Evolutionary conservation across 208 protist species (phyloP).

Genomic region (Phytomonas sp.): DNA sequence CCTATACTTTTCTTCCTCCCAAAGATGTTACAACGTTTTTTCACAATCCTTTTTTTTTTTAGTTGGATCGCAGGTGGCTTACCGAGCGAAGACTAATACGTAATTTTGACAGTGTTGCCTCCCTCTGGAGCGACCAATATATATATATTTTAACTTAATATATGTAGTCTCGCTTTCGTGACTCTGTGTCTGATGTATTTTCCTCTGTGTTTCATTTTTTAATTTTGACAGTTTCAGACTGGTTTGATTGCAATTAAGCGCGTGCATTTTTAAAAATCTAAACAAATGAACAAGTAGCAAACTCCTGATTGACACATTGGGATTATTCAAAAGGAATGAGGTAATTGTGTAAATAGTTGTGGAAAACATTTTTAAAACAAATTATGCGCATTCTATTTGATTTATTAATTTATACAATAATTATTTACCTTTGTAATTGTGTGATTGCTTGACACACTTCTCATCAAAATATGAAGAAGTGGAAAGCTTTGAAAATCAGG

Average conservation of each 20-base stretch:
- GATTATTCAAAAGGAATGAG: slow-evolving; percentile 6
- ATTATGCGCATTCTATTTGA: slow-evolving; percentile 5
- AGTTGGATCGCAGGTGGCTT: background rate
- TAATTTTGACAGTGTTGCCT: background rate
- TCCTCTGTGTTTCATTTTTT: background rate
- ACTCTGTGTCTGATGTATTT: slow-evolving; percentile 1
- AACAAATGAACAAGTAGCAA: background rate
- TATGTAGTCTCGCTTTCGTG: background rate
- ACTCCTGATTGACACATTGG: background rate
- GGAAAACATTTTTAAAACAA: slow-evolving; percentile 3
- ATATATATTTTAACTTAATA: background rate
- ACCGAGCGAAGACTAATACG: background rate
- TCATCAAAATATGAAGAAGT: background rate
- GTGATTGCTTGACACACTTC: background rate
- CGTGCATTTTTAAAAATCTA: background rate
- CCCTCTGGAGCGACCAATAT: background rate
- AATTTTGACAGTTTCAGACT: background rate
- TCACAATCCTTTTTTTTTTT: background rate
- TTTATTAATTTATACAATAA: slow-evolving; percentile 7
- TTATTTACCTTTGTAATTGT: background rate
- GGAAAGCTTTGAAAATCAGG: background rate
- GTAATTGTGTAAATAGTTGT: slow-evolving; percentile 4
- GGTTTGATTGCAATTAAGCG: background rate
- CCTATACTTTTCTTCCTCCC: background rate
- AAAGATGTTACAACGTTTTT: background rate